A percentile compares a stretch with the other conserved stretches of the same genome.
Evolutionary conservation across 768 basidiomycete species (phyloP).

Genomic region (Calocera cornea): DNA sequence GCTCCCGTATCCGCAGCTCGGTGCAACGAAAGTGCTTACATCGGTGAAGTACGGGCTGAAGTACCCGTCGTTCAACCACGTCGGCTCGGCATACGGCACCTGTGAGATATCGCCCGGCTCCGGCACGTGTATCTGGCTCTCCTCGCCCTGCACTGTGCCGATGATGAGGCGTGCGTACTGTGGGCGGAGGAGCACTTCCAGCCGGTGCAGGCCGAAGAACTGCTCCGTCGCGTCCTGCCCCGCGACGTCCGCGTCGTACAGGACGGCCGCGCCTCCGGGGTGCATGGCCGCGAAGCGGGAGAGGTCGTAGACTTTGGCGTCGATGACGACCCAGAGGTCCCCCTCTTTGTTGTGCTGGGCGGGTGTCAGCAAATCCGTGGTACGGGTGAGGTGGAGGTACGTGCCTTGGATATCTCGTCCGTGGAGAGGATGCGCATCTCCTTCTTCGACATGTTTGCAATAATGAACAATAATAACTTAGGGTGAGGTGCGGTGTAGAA

Average conservation of each 20-base stretch:
- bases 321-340: constrained; percentile 80
- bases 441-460: not conserved
- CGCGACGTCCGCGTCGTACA: constrained; percentile 67
- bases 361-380: not conserved
- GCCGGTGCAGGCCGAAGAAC: constrained; percentile 80
- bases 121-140: constrained; percentile 37
- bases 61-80: constrained; percentile 61
- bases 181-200: constrained; percentile 64
- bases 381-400: not conserved
- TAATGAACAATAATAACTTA: not conserved
- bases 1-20: not conserved
- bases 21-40: constrained; percentile 23
- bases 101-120: constrained; percentile 46
- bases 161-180: constrained; percentile 63
- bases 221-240: constrained; percentile 77
- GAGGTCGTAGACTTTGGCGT: constrained; percentile 72
- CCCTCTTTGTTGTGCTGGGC: constrained; percentile 58
- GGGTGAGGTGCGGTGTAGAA: not conserved
- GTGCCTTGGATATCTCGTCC: not conserved
- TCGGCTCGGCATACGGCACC: constrained; percentile 82
- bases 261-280: constrained; percentile 66
- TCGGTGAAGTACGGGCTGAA: constrained; percentile 67
- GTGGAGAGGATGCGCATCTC: constrained; percentile 2
- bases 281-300: constrained; percentile 68
- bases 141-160: constrained; percentile 55